A percentile compares a stretch with the other conserved stretches of the same genome.
These are phyloP conservation scores for Suillus variegatus DNA, from an alignment of 768 basidiomycete genomes.

Conservation along the genomic window DNA sequence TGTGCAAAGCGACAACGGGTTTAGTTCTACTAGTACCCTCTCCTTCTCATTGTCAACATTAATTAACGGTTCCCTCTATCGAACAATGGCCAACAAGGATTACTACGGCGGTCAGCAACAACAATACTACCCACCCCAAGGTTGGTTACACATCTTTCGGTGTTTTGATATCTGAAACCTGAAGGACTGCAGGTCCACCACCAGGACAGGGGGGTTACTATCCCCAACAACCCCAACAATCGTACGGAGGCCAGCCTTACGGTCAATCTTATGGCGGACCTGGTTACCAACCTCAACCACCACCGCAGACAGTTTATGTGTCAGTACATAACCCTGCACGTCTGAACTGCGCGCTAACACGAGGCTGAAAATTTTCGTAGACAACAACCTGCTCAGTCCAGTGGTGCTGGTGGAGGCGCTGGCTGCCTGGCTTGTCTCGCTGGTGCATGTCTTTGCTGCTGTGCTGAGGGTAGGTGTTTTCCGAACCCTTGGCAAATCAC, in stretches of 20 bases:
- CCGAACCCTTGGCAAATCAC: slow-evolving; percentile 5
- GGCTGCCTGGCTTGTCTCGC: slow-evolving; percentile 51
- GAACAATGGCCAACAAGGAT: slow-evolving; percentile 70
- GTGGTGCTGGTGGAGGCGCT: slow-evolving; percentile 34
- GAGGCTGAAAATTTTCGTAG: slow-evolving; percentile 21
- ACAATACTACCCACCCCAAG: slow-evolving; percentile 51
- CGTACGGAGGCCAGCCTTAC: slow-evolving; percentile 57
- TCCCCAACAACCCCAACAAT: slow-evolving; percentile 71
- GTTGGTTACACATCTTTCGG: slow-evolving; percentile 29
- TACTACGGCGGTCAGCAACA: slow-evolving; percentile 56
- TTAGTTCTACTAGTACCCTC: slow-evolving; percentile 7
- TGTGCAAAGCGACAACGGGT: not conserved
- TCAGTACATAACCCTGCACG: slow-evolving; percentile 37
- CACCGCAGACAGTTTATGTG: slow-evolving; percentile 86
- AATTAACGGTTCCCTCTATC: slow-evolving; percentile 14
- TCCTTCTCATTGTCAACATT: slow-evolving; percentile 6
- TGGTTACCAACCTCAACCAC: slow-evolving; percentile 58
- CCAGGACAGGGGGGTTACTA: slow-evolving; percentile 72
- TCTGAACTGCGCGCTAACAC: not conserved
- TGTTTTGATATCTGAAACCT: not conserved
- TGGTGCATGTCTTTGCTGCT: slow-evolving; percentile 50
- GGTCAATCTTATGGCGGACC: slow-evolving; percentile 38
- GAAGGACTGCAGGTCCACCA: slow-evolving; percentile 43
- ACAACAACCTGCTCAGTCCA: slow-evolving; percentile 41
- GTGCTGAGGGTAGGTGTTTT: slow-evolving; percentile 45